These are phyloP conservation scores for Carex pumila DNA, from an alignment of 176 grass and related monocot genomes.

Conservation along the genomic window DNA sequence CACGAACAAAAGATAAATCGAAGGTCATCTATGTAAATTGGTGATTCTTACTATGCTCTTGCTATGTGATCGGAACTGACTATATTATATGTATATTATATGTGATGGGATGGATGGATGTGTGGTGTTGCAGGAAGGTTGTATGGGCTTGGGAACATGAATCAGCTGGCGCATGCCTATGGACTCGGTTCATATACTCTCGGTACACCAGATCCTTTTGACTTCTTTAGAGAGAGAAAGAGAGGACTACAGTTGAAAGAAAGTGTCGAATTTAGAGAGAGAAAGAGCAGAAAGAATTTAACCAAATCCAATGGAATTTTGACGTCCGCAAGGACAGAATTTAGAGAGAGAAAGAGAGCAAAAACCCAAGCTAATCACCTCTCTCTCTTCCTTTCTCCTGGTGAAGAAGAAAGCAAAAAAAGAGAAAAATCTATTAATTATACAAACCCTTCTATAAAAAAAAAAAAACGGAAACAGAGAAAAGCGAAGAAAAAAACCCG, in stretches of 20 bases:
- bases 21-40: no score
- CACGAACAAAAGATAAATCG: no score
- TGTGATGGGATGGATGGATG: conserved; percentile 22
- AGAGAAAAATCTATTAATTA: conserved; percentile 21
- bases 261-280: neutral
- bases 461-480: conserved; percentile 12
- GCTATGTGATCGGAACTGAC: no score
- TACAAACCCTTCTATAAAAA: neutral
- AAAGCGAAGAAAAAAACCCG: conserved; percentile 1
- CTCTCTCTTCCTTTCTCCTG: neutral
- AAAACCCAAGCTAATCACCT: conserved; percentile 4
- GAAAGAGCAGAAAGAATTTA: conserved; percentile 23
- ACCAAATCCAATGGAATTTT: conserved; percentile 90
- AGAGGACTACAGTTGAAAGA: conserved; percentile 2
- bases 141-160: conserved; percentile 16
- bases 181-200: neutral
- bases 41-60: no score
- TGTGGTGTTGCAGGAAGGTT: conserved; percentile 9
- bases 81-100: neutral
- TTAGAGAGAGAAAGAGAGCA: conserved; percentile 27
- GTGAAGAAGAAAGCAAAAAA: conserved; percentile 22
- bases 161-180: conserved; percentile 6
- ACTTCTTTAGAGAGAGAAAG: conserved; percentile 27
- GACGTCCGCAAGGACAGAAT: conserved; percentile 92
- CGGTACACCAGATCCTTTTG: conserved; percentile 19